Conservation (phyloP, 2,329 filamentous ascomycete species). For the Clathrospora elynae region DNA sequence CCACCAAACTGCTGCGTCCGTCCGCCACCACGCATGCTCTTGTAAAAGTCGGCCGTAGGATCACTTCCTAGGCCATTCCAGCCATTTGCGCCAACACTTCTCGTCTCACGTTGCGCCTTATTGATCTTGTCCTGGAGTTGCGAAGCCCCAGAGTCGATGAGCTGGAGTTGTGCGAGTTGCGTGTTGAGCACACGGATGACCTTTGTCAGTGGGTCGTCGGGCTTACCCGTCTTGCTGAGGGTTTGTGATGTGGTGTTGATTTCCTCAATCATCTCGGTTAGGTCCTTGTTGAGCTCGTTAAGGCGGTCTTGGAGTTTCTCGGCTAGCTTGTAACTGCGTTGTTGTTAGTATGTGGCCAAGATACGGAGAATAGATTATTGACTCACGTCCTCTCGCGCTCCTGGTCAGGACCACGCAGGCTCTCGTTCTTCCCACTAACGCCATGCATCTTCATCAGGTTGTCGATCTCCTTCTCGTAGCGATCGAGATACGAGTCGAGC, state of each 20-base stretch:
- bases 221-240: constrained; percentile 85
- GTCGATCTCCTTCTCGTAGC: constrained; percentile 90
- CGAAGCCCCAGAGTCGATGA: constrained; percentile 85
- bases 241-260: constrained; percentile 92
- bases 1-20: constrained; percentile 40
- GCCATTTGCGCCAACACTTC: constrained; percentile 58
- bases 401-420: constrained; percentile 85
- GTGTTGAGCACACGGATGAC: constrained; percentile 95
- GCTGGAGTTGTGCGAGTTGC: constrained; percentile 88
- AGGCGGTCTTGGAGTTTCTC: constrained; percentile 90
- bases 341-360: constrained; percentile 7
- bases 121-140: constrained; percentile 81
- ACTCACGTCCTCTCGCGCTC: constrained; percentile 88
- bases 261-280: constrained; percentile 96
- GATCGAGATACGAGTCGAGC: constrained; percentile 82
- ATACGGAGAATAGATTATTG: not conserved
- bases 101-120: constrained; percentile 79
- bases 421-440: constrained; percentile 65
- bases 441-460: constrained; percentile 88
- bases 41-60: constrained; percentile 86
- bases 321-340: constrained; percentile 75
- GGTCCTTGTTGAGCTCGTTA: constrained; percentile 90
- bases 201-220: constrained; percentile 71
- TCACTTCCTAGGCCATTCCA: constrained; percentile 64
- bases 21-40: constrained; percentile 74